phyloP scores from a whole-genome alignment of 176 grass and related monocot species.

The Aegilops sharonensis region DNA sequence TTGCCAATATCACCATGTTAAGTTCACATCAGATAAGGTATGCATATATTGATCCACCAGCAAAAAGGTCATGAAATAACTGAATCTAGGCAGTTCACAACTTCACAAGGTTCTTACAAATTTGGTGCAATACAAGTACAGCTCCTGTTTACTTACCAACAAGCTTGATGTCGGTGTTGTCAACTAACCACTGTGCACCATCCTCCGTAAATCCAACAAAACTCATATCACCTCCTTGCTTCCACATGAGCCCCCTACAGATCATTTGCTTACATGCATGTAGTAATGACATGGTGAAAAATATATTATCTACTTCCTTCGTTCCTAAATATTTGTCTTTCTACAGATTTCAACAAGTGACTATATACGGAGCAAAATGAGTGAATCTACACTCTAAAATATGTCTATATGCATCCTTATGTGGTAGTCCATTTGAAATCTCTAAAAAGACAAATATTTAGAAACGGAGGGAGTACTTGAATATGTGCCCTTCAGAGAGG shows the following conservation, averaged over 20 bases:
- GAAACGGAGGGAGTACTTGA: neutral
- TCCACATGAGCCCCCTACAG: conserved; percentile 73
- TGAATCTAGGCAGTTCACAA: neutral
- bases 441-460: too few relatives aligned
- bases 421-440: too few relatives aligned
- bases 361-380: too few relatives aligned
- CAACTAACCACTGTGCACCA: conserved; percentile 79
- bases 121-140: neutral
- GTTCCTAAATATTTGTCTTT: too few relatives aligned
- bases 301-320: neutral
- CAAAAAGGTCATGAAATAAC: neutral
- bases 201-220: conserved; percentile 73
- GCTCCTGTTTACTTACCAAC: conserved; percentile 47
- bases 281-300: neutral
- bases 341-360: too few relatives aligned
- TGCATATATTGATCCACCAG: neutral
- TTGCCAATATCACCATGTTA: conserved; percentile 4
- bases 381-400: too few relatives aligned
- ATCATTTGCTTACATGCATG: conserved; percentile 8
- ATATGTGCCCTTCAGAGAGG: neutral
- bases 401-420: too few relatives aligned
- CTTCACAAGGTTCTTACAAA: neutral
- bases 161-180: conserved; percentile 89
- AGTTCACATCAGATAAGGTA: conserved; percentile 2
- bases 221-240: conserved; percentile 55